These are phyloP conservation scores for Monosporascus cannonballus DNA, from an alignment of 2,329 filamentous ascomycete genomes.

Conservation along the genomic window DNA sequence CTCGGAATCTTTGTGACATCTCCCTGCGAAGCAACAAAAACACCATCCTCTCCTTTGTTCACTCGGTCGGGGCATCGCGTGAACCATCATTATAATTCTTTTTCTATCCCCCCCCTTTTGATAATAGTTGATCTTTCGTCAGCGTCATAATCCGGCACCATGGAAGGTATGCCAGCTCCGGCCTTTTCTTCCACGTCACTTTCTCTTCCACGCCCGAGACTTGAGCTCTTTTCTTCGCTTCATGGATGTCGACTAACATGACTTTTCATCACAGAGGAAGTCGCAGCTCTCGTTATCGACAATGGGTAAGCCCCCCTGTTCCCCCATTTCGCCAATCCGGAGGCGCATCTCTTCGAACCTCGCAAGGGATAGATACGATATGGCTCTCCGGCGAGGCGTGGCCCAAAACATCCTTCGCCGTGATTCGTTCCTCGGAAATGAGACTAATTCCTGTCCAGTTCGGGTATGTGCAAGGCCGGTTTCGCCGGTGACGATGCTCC, in stretches of 20 bases:
- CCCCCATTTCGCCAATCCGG: constrained; percentile 25
- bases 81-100: not conserved
- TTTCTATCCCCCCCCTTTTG: constrained; percentile 6
- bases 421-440: constrained; percentile 1
- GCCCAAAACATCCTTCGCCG: not conserved
- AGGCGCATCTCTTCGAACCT: not conserved
- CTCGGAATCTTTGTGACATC: not conserved
- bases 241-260: constrained; percentile 33
- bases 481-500: constrained; percentile 99
- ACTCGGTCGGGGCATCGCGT: not conserved
- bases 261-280: constrained; percentile 73
- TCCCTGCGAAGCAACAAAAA: not conserved
- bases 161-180: constrained; percentile 55
- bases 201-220: constrained; percentile 8
- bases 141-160: constrained; percentile 43
- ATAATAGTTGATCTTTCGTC: constrained; percentile 23
- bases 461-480: constrained; percentile 99
- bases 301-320: constrained; percentile 81
- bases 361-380: not conserved
- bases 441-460: constrained; percentile 53
- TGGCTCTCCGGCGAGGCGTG: not conserved
- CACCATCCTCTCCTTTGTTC: constrained; percentile 1
- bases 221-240: constrained; percentile 4
- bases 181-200: constrained; percentile 13
- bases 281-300: constrained; percentile 99